These are phyloP conservation scores for Phytophthora sp. DNA, from an alignment of 352 stramenopile genomes.

Conservation along the genomic window DNA sequence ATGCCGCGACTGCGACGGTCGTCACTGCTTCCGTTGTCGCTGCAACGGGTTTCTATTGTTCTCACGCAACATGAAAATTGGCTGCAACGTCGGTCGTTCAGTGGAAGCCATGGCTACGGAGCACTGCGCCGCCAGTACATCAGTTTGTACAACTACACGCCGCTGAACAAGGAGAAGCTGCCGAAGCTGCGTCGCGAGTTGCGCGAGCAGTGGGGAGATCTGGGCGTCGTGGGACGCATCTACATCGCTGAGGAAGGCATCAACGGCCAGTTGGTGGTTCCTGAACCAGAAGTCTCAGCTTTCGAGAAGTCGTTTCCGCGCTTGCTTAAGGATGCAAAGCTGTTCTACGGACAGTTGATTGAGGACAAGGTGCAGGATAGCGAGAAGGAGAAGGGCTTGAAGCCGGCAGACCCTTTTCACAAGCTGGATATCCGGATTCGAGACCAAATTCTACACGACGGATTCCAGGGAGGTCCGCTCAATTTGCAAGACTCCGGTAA, in stretches of 20 bases:
- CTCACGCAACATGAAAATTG: background rate
- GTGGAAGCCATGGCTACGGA: background rate
- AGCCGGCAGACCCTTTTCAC: constrained; percentile 47
- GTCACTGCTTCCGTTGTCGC: constrained; percentile 11
- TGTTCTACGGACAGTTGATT: constrained; percentile 40
- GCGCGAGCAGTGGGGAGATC: constrained; percentile 42
- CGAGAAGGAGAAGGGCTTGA: background rate
- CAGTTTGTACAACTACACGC: constrained; percentile 65
- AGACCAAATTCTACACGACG: constrained; percentile 91
- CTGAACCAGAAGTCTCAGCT: constrained; percentile 64
- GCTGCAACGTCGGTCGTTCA: constrained; percentile 6
- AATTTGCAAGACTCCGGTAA: constrained; percentile 21
- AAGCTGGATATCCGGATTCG: constrained; percentile 92
- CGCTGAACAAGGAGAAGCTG: constrained; percentile 39
- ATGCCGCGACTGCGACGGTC: constrained; percentile 10
- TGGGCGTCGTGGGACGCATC: constrained; percentile 73
- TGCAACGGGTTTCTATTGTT: background rate
- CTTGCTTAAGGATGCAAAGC: constrained; percentile 24
- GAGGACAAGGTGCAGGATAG: background rate
- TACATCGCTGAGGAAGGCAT: constrained; percentile 95
- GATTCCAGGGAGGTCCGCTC: constrained; percentile 41
- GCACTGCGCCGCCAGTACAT: constrained; percentile 51
- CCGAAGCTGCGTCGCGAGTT: constrained; percentile 44
- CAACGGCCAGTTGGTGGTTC: constrained; percentile 95
- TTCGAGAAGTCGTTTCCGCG: constrained; percentile 31